Conservation (phyloP, 139 green algal species). For the Tetradesmus lagerheimii region DNA sequence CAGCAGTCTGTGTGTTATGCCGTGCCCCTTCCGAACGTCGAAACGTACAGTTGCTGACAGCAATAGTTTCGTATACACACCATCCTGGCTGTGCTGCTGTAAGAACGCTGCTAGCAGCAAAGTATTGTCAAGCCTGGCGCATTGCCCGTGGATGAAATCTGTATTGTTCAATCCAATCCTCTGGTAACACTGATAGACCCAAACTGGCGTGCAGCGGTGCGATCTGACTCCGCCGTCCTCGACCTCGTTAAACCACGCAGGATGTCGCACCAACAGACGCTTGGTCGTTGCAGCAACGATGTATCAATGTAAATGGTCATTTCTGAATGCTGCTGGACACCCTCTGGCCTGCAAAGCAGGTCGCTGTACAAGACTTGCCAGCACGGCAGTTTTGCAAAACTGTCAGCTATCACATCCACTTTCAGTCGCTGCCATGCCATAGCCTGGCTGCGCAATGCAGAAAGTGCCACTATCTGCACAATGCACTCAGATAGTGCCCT, state of each 20-base stretch:
- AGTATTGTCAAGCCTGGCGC: neutral
- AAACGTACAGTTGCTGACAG: neutral
- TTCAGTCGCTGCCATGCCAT: too few relatives aligned
- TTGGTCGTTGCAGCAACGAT: too few relatives aligned
- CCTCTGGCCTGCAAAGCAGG: too few relatives aligned
- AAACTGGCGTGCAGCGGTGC: neutral
- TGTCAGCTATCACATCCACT: too few relatives aligned
- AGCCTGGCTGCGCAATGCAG: too few relatives aligned
- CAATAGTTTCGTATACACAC: neutral
- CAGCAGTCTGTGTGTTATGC: neutral
- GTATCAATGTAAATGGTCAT: too few relatives aligned
- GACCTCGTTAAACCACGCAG: neutral
- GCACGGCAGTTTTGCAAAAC: too few relatives aligned
- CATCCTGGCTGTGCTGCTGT: neutral
- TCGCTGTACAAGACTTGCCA: too few relatives aligned
- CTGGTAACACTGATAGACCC: neutral
- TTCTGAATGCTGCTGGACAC: too few relatives aligned
- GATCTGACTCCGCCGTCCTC: constrained; percentile 1
- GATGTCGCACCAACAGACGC: neutral
- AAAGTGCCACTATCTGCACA: too few relatives aligned
- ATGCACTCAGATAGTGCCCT: too few relatives aligned
- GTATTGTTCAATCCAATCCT: neutral
- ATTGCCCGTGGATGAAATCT: neutral
- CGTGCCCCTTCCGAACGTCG: neutral
- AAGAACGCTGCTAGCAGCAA: neutral